Percentiles rank a stretch among this genome's conserved stretches.
Evolutionary conservation across 495 filamentous ascomycete species (phyloP).

Genomic region (Articulospora tetracladia): DNA sequence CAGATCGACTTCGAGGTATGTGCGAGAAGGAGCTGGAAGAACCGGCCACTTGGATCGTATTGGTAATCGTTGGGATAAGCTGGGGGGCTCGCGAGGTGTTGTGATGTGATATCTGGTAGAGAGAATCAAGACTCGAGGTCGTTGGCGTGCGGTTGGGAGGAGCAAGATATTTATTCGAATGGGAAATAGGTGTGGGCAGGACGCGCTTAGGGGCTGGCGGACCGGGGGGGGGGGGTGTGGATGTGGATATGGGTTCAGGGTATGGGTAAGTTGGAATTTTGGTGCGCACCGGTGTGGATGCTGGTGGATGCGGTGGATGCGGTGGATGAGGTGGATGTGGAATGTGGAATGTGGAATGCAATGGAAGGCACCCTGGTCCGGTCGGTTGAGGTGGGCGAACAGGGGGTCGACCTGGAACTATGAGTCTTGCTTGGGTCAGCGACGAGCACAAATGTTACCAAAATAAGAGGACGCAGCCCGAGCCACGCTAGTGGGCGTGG

Average conservation of each 20-base stretch:
- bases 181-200: not conserved
- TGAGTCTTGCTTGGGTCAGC: constrained; percentile 14
- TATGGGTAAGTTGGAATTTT: not conserved
- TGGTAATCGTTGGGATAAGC: constrained; percentile 20
- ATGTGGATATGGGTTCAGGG: too few species aligned
- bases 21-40: constrained; percentile 24
- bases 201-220: not conserved
- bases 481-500: too few species aligned
- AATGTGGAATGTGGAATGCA: too few species aligned
- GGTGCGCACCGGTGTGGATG: too few species aligned
- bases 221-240: not conserved
- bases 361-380: not conserved
- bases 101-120: constrained; percentile 1
- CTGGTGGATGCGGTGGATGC: not conserved
- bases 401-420: not conserved
- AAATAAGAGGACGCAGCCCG: not conserved
- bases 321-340: constrained; percentile 6
- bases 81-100: constrained; percentile 6
- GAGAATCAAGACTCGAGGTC: not conserved
- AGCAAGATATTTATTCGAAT: constrained; percentile 2
- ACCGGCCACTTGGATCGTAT: constrained; percentile 14
- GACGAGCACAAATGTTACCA: constrained; percentile 1
- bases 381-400: not conserved
- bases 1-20: constrained; percentile 16
- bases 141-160: constrained; percentile 7